phyloP scores from a whole-genome alignment of 2,329 filamentous ascomycete species.

The Anthostomella pinea region DNA sequence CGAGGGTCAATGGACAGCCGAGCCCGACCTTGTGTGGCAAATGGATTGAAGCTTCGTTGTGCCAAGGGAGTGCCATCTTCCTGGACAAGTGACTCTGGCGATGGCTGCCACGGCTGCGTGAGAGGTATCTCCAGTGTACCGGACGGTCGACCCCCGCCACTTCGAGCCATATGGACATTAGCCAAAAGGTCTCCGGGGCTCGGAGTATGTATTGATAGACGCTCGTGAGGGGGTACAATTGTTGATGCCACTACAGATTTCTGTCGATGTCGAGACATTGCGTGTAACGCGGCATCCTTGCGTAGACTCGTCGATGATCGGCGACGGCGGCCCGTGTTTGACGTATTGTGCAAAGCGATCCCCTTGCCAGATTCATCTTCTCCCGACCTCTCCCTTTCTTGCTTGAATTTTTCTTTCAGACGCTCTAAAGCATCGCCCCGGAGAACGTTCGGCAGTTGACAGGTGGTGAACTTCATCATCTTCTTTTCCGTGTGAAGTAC shows the following conservation, averaged over 20 bases:
- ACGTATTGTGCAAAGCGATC: constrained; percentile 86
- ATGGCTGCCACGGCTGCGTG: constrained; percentile 26
- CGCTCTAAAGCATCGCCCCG: constrained; percentile 78
- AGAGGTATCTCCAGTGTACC: constrained; percentile 29
- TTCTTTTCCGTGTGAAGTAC: constrained; percentile 89
- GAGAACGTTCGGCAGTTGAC: constrained; percentile 87
- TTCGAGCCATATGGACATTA: constrained; percentile 69
- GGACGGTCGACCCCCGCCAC: constrained; percentile 46
- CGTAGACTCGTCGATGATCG: constrained; percentile 72
- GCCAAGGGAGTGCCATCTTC: constrained; percentile 46
- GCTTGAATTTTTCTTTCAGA: constrained; percentile 87
- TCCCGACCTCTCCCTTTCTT: constrained; percentile 78
- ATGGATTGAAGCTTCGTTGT: constrained; percentile 54
- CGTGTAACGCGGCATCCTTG: constrained; percentile 75
- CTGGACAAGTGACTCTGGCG: constrained; percentile 31
- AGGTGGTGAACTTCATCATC: constrained; percentile 89
- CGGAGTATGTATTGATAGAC: constrained; percentile 46
- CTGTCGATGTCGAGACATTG: constrained; percentile 50
- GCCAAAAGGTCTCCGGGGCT: constrained; percentile 77
- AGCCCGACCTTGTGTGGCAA: constrained; percentile 48
- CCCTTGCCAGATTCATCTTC: constrained; percentile 84
- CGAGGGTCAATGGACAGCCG: constrained; percentile 62
- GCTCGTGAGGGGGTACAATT: constrained; percentile 40
- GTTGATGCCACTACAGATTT: constrained; percentile 42
- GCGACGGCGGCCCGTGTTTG: constrained; percentile 60